Evolutionary conservation across 495 filamentous ascomycete genomes (phyloP), one percentile per base, ranked within the genome.

Genomic region (Podospora sp.): DNA sequence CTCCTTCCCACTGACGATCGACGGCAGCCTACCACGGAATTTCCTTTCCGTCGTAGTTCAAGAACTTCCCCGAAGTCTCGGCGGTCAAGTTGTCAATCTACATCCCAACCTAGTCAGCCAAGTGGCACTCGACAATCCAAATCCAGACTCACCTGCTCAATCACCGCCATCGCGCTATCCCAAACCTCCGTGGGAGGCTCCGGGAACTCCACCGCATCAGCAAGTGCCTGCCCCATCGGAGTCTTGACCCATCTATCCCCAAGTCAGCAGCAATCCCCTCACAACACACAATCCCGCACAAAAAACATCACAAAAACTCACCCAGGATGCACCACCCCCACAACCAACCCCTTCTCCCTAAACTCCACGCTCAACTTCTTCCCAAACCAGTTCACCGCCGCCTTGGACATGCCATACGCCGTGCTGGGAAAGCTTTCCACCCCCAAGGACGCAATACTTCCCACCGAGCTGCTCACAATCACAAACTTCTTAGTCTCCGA

Each of bases 201-300:
- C 20, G 26, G 29, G 49, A 72, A 70, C 11, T 72, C 72, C 25
- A 80, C 29, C 6, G 60, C 68, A 68, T 82, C 77, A 8, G 78
- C 79, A 40, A 79, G 71, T 0, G 20, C 67, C 68, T 80, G 77
- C 0, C 79, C 79, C 66, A 76, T 73, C 0, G 35, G 36, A 7
- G 79, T 82, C 68, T 82, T 72, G 57, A 82, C 77, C 78, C 78
- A 82, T 65, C 78, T 80, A 57, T 25, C 35, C 6, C 16, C 1
- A 27, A 14, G 29, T 68, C 18, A 70, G 68, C 66, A 20, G 40
- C 16, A 46, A 12, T 46, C 12, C 40, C 14, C 14, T 6, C 50
- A 14, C 40, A 21, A 6, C 14, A 33, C 36, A n/a, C 58, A 8
- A n/a, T 14, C 14, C 20, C 22, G 33, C 14, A 35, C 22, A 33